Evolutionary conservation across 345 rosid genomes (phyloP), one percentile per base, ranked within the genome.

Genomic region (Odontarrhena argentea): DNA sequence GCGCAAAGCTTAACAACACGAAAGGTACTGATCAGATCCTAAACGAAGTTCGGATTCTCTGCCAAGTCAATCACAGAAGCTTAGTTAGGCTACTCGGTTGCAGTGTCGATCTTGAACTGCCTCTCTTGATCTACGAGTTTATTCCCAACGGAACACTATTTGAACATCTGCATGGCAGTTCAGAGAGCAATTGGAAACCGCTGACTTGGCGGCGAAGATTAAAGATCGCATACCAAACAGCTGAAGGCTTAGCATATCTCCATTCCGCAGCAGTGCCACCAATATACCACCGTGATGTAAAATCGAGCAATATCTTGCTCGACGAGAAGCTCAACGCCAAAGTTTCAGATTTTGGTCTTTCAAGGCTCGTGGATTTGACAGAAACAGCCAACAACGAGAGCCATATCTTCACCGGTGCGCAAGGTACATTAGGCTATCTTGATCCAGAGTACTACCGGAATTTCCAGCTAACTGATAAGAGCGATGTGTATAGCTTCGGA

Each of bases 401-500:
- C n/a, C 92, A 86, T 68, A 74, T 84, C 65, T 73, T 79, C 37
- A 86, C 88, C 0, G 70, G 70, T 45, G 88, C 84, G 6, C 88
- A 86, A 56, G 87, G 87, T 1, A 86, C 87, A 0, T 34, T 86
- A 0, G 88, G 92, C 0, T 86, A 86, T 62, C 76, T 84, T 0
- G 92, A 86, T 52, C 88, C 87, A 0, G 92, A 86, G 8, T 86
- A 86, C 68, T 86, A 79, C 70, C 57, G 78, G 32, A 84, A 81
- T 45, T 84, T 79, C 58, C 88, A 84, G 70, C 60, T 86, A 13
- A 82, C 87, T 0, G 88, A 84, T 38, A 82, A 84, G 72, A 86
- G 88, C 24, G 85, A 86, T 45, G 87, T 84, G 43, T 86, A 86
- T 36, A 86, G 92, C 60, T 86, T 80, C 22, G 87, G 92, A 9